Percentiles rank a stretch among this genome's conserved stretches.
These are phyloP conservation scores for Medicago ruthenica DNA, from an alignment of 306 rosid genomes.

Conservation along the genomic window DNA sequence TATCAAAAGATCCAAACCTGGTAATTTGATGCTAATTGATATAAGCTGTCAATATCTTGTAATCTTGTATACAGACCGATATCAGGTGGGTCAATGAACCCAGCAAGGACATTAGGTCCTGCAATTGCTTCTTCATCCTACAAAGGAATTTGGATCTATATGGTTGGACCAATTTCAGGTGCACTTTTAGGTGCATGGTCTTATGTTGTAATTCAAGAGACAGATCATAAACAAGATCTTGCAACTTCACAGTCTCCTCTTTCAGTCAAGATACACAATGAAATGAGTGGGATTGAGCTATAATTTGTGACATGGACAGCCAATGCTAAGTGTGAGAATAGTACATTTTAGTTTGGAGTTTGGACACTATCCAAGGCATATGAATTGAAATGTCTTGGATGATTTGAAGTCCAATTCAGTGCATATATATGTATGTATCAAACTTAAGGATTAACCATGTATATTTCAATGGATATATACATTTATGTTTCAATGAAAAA, in stretches of 20 bases:
- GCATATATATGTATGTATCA: not conserved
- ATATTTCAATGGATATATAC: too few relatives aligned
- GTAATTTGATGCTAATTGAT: not conserved
- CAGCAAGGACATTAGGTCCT: constrained; percentile 86
- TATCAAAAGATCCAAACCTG: not conserved
- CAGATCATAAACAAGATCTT: constrained; percentile 39
- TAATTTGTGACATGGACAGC: constrained; percentile 19
- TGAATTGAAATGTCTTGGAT: constrained; percentile 1
- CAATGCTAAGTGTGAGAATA: constrained; percentile 40
- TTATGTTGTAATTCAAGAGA: constrained; percentile 57
- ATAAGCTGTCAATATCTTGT: constrained; percentile 15
- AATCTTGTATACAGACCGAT: constrained; percentile 60
- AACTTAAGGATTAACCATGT: too few relatives aligned
- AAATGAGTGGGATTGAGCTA: constrained; percentile 34
- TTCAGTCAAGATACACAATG: constrained; percentile 46
- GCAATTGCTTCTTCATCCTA: constrained; percentile 69
- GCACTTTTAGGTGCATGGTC: constrained; percentile 73
- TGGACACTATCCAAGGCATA: not conserved
- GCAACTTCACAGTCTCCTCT: constrained; percentile 37
- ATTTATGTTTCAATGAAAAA: too few relatives aligned
- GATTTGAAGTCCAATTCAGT: constrained; percentile 20
- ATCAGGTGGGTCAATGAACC: constrained; percentile 95
- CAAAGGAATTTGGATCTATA: constrained; percentile 73
- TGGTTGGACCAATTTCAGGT: constrained; percentile 71
- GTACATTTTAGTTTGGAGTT: not conserved